Evolutionary conservation across 2,329 filamentous ascomycete genomes (phyloP).

Genomic region (Talaromyces pinophilus): DNA sequence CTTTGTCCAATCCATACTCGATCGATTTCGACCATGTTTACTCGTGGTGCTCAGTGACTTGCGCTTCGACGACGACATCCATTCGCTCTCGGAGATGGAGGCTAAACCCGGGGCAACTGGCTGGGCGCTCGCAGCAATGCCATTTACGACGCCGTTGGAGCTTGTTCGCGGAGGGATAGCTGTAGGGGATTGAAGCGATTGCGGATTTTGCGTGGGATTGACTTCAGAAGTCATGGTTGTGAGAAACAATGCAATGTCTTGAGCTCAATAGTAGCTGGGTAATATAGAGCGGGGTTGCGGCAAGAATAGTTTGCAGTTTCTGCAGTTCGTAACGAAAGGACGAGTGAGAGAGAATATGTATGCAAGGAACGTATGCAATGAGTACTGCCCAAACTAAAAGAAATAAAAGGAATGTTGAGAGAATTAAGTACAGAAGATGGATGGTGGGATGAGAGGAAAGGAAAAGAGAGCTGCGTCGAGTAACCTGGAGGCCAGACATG

Average conservation of each 20-base stretch:
- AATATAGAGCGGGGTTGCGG: background rate
- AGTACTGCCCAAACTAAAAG: background rate
- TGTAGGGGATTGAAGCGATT: conserved; percentile 58
- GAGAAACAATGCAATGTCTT: background rate
- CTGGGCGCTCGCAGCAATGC: conserved; percentile 27
- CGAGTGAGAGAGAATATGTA: background rate
- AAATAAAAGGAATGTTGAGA: background rate
- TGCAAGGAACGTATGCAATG: conserved; percentile 1
- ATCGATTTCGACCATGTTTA: conserved; percentile 39
- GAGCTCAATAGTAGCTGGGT: background rate
- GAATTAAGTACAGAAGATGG: background rate
- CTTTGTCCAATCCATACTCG: conserved; percentile 43
- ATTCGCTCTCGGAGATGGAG: conserved; percentile 63
- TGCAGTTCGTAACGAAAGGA: background rate
- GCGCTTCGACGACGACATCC: conserved; percentile 52
- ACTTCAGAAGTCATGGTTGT: conserved; percentile 2
- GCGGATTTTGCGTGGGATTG: background rate
- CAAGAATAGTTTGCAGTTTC: background rate
- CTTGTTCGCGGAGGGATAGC: conserved; percentile 73
- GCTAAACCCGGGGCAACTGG: conserved; percentile 46
- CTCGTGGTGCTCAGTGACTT: conserved; percentile 30
- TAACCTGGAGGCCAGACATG: background rate
- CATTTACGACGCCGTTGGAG: conserved; percentile 57
- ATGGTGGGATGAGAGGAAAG: background rate
- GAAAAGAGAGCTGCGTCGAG: background rate